Conservation (phyloP, 352 stramenopile genomes). For the Aphanomyces astaci region DNA sequence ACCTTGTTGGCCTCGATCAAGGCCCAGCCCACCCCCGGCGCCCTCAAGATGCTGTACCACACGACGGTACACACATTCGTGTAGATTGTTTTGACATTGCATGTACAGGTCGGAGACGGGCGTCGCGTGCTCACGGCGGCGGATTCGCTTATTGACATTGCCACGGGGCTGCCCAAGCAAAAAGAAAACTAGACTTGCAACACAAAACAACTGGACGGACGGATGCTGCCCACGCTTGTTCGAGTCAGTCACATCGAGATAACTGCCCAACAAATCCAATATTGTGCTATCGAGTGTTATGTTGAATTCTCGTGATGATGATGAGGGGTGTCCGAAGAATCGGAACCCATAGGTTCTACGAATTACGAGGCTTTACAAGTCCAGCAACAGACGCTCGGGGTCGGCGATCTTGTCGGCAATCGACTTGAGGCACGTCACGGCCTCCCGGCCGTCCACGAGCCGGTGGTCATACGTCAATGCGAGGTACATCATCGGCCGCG, state of each 20-base stretch:
- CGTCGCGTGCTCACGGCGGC: conserved; percentile 8
- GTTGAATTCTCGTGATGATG: too few relatives aligned
- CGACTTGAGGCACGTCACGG: conserved; percentile 97
- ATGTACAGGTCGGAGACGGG: conserved; percentile 22
- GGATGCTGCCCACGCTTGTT: too few relatives aligned
- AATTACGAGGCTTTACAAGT: conserved; percentile 65
- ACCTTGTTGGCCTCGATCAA: conserved; percentile 7
- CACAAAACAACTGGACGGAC: too few relatives aligned
- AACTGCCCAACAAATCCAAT: too few relatives aligned
- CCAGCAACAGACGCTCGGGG: conserved; percentile 91
- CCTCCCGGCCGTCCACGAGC: conserved; percentile 97
- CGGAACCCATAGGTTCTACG: too few relatives aligned
- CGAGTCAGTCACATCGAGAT: too few relatives aligned
- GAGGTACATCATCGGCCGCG: conserved; percentile 99
- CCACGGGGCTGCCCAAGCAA: conserved; percentile 14
- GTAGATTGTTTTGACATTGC: too few relatives aligned
- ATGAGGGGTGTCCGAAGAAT: too few relatives aligned
- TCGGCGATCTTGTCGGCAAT: conserved; percentile 98
- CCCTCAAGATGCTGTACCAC: conserved; percentile 24
- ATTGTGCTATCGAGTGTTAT: too few relatives aligned
- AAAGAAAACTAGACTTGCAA: background rate
- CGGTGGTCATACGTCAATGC: conserved; percentile 99
- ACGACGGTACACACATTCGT: conserved; percentile 19
- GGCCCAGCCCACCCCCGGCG: background rate
- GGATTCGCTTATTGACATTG: conserved; percentile 20